Conservation (phyloP, 2,329 filamentous ascomycete species). For the Rhinocladiella mackenziei region DNA sequence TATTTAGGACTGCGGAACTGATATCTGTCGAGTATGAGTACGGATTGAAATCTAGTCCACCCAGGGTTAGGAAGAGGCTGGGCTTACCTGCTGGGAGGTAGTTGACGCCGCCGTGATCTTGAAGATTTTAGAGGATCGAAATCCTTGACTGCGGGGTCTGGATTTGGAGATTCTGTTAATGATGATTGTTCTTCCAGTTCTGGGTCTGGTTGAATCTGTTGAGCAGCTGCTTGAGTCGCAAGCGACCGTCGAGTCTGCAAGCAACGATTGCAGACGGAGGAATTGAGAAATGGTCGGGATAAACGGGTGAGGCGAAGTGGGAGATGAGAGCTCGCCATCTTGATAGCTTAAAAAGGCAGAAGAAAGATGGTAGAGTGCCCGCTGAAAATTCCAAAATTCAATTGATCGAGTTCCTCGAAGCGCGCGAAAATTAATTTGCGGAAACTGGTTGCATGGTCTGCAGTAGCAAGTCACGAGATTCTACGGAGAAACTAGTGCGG, state of each 20-base stretch:
- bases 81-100: conserved; percentile 41
- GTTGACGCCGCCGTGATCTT: conserved; percentile 35
- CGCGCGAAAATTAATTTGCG: too few relatives aligned
- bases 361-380: too few relatives aligned
- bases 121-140: conserved; percentile 50
- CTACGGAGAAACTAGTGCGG: too few relatives aligned
- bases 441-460: too few relatives aligned
- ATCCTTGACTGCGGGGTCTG: conserved; percentile 14
- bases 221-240: conserved; percentile 37
- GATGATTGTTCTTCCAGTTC: conserved; percentile 26
- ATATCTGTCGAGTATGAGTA: conserved; percentile 59
- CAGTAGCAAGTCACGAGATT: too few relatives aligned
- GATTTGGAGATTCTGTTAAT: conserved; percentile 6
- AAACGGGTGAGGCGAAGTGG: conserved; percentile 12
- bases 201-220: conserved; percentile 4
- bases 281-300: conserved; percentile 14
- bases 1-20: conserved; percentile 93
- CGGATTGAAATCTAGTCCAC: too few relatives aligned
- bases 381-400: too few relatives aligned
- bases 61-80: too few relatives aligned
- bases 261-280: conserved; percentile 22
- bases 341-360: not conserved
- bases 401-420: too few relatives aligned
- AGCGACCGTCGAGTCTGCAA: conserved; percentile 44
- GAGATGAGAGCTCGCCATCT: conserved; percentile 13